Evolutionary conservation across 2,329 filamentous ascomycete species (phyloP), one percentile per base, ranked within the genome.

Genomic region (Fusarium sterilihyphosum): DNA sequence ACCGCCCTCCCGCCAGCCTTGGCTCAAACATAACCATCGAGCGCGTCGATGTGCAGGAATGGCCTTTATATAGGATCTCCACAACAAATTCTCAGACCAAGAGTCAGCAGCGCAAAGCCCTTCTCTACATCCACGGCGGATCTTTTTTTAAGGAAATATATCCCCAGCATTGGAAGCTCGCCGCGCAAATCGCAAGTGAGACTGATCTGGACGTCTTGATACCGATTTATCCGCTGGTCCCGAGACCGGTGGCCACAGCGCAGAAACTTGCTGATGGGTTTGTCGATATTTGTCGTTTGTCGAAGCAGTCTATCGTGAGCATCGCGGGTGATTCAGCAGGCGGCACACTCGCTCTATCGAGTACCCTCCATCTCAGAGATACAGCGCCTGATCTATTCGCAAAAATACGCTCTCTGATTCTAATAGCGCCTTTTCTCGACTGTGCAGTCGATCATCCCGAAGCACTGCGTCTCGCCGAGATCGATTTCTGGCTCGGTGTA

Each of bases 171-270:
- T 66, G 63, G 63, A 22, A 29, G 14, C 2, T 66, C 10, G 24
- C 37, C 1, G 60, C 40, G 3, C 35, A 66, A 10, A 46, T 65
- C 12, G 33, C 29, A 5, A 31, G 16, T 3, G 60, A 65, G n/a
- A 66, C 63, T 0, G 35, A 44, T 2, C 40, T 66, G 1, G 40
- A 56, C 6, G 60, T 65, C 2, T 26, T 66, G 24, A 14, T 65
- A 22, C 60, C 63, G 4, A 66, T 66, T 20, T 66, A 66, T 10
- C 47, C 60, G 1, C 63, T 66, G 17, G 33, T 66, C 8, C 63
- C 63, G 6, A 43, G 60, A 12, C 63, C 63, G 3, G 47, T 41
- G 6, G 63, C 63, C 9, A 66, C 63, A 13, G 63, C 63, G 0
- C 12, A 66, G 40, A 56, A 65, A 4, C 47, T 65, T 0, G 37